Conservation (phyloP, 2,329 filamentous ascomycete genomes). For the Penicillium olsonii region DNA sequence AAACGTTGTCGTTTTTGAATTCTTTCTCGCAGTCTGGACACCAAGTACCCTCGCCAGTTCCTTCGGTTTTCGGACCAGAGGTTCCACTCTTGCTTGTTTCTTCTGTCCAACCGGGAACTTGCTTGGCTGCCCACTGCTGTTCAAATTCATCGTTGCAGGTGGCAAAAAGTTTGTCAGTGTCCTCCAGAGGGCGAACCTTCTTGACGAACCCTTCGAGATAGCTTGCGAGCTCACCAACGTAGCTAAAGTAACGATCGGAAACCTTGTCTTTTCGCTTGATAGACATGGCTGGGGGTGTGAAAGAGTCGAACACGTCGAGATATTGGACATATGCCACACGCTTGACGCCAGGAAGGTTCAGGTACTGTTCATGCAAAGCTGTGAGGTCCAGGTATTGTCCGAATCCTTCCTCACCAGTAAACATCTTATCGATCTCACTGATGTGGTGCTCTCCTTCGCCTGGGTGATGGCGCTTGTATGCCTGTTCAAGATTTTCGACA, state of each 20-base stretch:
- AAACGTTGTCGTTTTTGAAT: slow-evolving; percentile 94
- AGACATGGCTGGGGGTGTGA: slow-evolving; percentile 70
- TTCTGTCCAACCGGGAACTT: slow-evolving; percentile 75
- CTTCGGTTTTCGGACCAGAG: slow-evolving; percentile 52
- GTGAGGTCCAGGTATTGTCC: slow-evolving; percentile 92
- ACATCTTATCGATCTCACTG: slow-evolving; percentile 81
- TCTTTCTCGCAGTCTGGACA: slow-evolving; percentile 91
- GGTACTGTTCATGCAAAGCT: slow-evolving; percentile 78
- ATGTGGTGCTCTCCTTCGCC: slow-evolving; percentile 65
- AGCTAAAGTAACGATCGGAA: slow-evolving; percentile 89
- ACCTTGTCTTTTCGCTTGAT: slow-evolving; percentile 81
- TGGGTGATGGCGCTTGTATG: slow-evolving; percentile 73
- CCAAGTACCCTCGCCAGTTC: slow-evolving; percentile 72
- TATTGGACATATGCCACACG: slow-evolving; percentile 89
- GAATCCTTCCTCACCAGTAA: slow-evolving; percentile 92
- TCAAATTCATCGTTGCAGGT: slow-evolving; percentile 84
- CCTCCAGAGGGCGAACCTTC: slow-evolving; percentile 80
- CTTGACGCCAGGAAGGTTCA: slow-evolving; percentile 86
- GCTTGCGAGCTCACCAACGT: slow-evolving; percentile 74
- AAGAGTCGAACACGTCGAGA: slow-evolving; percentile 85
- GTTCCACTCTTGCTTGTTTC: slow-evolving; percentile 50
- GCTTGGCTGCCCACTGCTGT: slow-evolving; percentile 75
- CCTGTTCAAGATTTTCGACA: slow-evolving; percentile 89
- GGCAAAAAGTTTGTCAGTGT: slow-evolving; percentile 74
- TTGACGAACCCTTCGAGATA: slow-evolving; percentile 90